Evolutionary conservation across 2,329 filamentous ascomycete species (phyloP), one percentile per base, ranked within the genome.

Genomic region (Rhinocladiella similis): DNA sequence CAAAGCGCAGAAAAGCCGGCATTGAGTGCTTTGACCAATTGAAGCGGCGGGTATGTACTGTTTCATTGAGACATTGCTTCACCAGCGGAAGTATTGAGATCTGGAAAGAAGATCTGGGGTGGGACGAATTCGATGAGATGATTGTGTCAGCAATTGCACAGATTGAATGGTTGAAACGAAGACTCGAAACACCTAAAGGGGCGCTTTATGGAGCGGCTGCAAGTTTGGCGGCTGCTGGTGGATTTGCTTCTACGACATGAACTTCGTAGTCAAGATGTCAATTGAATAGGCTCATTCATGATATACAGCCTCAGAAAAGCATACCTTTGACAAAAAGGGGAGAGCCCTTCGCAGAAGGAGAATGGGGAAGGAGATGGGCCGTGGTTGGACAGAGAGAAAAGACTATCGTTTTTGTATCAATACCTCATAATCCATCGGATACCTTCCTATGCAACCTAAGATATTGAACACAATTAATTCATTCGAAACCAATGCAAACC

Each of bases 211-310:
- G 63, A 68, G 1, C 66, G 69, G 1, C 73, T 41, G 38, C 38
- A 41, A 19, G 38, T 33, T 12, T 33, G 29, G 75, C 16, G 81
- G 83, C 12, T 18, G 33, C 5, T 20, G 14, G 20, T 36, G 16
- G 38, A 50, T 22, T 50, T 71, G 69, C 79, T 9, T 84, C 82
- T 1, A 84, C 75, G 0, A 0, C 29, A 10, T 33, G 29, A 33
- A 33, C 29, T 33, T 33, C n/a, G 29, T 33, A 9, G 29, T 33
- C 10, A 3, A 33, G 6, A 33, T 33, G 25, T 27, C 25, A 27
- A 27, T 27, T 27, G 25, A 27, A 27, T 27, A 4, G 29, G 10
- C 10, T 33, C 6, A 9, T 12, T 33, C 10, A 2, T 33, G 29
- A 12, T 7, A 33, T 33, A 33, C 29, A 12, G 29, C 29, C 29